Conservation (phyloP, 345 rosid genomes). For the Eucalyptus dawsonii region DNA sequence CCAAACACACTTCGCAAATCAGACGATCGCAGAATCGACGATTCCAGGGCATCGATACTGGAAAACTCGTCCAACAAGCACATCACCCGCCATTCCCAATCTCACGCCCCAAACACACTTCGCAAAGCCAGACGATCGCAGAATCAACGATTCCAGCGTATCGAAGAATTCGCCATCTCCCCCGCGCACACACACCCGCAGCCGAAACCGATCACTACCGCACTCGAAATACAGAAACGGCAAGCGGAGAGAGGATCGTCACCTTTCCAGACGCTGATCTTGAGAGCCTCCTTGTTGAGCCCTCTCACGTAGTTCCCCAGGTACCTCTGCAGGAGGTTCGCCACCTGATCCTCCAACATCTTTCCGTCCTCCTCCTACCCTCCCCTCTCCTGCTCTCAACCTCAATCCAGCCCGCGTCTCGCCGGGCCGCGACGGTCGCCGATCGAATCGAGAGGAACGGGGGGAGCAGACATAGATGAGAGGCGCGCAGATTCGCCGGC, state of each 20-base stretch:
- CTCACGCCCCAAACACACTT: neutral
- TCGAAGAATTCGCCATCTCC: neutral
- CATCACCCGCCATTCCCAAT: neutral
- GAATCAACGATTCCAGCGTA: neutral
- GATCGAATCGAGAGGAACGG: neutral
- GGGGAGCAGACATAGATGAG: neutral
- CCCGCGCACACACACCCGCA: accelerated
- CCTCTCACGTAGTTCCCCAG: constrained; percentile 87
- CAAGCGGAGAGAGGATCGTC: neutral
- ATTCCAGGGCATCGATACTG: neutral
- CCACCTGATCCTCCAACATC: constrained; percentile 99
- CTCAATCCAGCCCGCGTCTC: neutral
- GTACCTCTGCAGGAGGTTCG: constrained; percentile 74
- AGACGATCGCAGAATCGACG: neutral
- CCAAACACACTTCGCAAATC: neutral
- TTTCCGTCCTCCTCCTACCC: neutral
- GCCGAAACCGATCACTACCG: neutral
- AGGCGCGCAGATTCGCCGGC: neutral
- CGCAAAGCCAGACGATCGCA: neutral
- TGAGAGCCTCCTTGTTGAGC: constrained; percentile 88
- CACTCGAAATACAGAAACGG: neutral
- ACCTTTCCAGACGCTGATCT: constrained; percentile 99
- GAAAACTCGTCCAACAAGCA: neutral
- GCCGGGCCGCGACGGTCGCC: neutral
- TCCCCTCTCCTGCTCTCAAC: neutral